phyloP scores from a whole-genome alignment of 768 basidiomycete species.

The Podaxis pistillaris region DNA sequence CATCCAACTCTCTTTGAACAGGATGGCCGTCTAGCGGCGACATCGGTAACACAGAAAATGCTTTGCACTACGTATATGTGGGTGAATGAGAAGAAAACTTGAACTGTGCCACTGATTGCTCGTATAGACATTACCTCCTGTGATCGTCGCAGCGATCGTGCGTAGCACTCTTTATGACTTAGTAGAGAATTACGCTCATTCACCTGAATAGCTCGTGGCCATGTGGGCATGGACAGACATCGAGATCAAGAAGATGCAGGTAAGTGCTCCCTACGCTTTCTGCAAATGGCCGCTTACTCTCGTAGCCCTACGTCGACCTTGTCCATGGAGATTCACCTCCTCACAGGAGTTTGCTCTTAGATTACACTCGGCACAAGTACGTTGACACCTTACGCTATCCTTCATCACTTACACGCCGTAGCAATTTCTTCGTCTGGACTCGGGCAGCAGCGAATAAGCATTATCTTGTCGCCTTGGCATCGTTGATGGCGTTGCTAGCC shows the following conservation, averaged over 20 bases:
- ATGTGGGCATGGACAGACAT: conserved; percentile 59
- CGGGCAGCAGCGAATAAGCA: conserved; percentile 45
- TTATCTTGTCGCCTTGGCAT: conserved; percentile 48
- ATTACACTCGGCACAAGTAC: conserved; percentile 54
- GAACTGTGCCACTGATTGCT: neutral
- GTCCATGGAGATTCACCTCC: conserved; percentile 54
- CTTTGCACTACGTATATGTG: conserved; percentile 56
- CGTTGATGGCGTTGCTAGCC: conserved; percentile 46
- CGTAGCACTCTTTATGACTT: conserved; percentile 15
- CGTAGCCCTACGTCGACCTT: conserved; percentile 56
- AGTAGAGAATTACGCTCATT: neutral
- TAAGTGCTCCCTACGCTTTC: conserved; percentile 16
- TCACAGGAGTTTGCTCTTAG: conserved; percentile 49
- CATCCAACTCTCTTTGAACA: conserved; percentile 17
- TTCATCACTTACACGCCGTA: conserved; percentile 18
- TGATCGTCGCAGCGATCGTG: conserved; percentile 45
- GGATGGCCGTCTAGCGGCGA: conserved; percentile 42
- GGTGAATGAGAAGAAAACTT: conserved; percentile 18
- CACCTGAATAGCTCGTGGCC: conserved; percentile 35
- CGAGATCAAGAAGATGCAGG: conserved; percentile 58
- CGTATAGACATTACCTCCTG: conserved; percentile 50
- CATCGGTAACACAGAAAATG: conserved; percentile 28
- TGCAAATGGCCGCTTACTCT: neutral
- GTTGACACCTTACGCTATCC: conserved; percentile 11
- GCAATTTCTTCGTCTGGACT: conserved; percentile 49